These are phyloP conservation scores for Amaranthus palmeri DNA, from an alignment of 148 eudicot species.

Conservation along the genomic window DNA sequence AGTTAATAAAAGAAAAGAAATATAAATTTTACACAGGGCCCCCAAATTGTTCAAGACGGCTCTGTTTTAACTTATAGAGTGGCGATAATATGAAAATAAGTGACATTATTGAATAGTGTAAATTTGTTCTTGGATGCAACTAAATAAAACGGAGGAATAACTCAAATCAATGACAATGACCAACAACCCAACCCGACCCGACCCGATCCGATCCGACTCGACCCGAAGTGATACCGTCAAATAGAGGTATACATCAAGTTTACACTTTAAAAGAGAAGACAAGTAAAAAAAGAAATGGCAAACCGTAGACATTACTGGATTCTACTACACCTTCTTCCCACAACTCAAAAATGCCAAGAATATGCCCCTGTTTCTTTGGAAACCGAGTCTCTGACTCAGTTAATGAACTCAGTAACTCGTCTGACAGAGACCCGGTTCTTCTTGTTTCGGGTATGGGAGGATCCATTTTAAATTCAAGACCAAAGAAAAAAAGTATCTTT, in stretches of 20 bases:
- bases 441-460: conserved; percentile 72
- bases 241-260: neutral
- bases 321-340: conserved; percentile 2
- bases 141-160: too few relatives aligned
- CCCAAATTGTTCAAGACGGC: too few relatives aligned
- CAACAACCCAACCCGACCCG: too few relatives aligned
- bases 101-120: too few relatives aligned
- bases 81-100: too few relatives aligned
- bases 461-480: conserved; percentile 61
- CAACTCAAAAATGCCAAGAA: conserved; percentile 10
- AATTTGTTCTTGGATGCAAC: too few relatives aligned
- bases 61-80: too few relatives aligned
- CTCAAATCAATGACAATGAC: too few relatives aligned
- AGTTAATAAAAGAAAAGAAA: too few relatives aligned
- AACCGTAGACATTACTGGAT: neutral
- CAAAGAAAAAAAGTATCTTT: conserved; percentile 41
- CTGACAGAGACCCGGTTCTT: conserved; percentile 64
- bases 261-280: neutral
- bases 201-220: too few relatives aligned
- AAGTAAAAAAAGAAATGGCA: neutral
- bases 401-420: conserved; percentile 25
- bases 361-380: conserved; percentile 41
- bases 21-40: too few relatives aligned
- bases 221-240: too few relatives aligned
- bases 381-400: conserved; percentile 27